Percentiles rank a stretch among this genome's conserved stretches.
These are phyloP conservation scores for Pulveroboletus sp. DNA, from an alignment of 768 basidiomycete genomes.

Conservation along the genomic window DNA sequence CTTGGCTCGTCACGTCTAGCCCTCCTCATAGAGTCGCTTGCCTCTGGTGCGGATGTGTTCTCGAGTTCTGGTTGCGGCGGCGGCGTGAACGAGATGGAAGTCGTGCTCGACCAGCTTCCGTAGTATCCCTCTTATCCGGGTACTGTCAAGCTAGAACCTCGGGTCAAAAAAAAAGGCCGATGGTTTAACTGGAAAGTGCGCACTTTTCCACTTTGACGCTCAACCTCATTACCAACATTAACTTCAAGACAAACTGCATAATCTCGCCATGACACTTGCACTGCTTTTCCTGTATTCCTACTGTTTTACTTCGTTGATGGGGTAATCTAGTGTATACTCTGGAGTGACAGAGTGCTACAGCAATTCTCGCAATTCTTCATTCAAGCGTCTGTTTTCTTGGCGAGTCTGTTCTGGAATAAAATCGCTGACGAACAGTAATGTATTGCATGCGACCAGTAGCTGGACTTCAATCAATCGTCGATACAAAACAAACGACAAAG, in stretches of 20 bases:
- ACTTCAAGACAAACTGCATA: neutral
- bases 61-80: slow-evolving; percentile 32
- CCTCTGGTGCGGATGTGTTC: slow-evolving; percentile 73
- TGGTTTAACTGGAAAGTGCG: neutral
- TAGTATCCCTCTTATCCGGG: neutral
- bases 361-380: neutral
- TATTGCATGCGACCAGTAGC: too few relatives aligned
- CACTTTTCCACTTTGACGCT: neutral
- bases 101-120: slow-evolving; percentile 47
- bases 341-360: neutral
- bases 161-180: neutral
- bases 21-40: slow-evolving; percentile 77
- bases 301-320: neutral
- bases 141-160: neutral
- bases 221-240: neutral
- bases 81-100: slow-evolving; percentile 65
- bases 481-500: neutral
- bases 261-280: too few relatives aligned
- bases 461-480: too few relatives aligned
- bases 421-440: too few relatives aligned
- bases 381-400: too few relatives aligned
- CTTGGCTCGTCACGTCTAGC: slow-evolving; percentile 63
- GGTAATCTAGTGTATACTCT: neutral
- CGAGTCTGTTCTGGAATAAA: too few relatives aligned
- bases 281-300: neutral